phyloP scores from a whole-genome alignment of 345 rosid genomes.

The Durio zibethinus region DNA sequence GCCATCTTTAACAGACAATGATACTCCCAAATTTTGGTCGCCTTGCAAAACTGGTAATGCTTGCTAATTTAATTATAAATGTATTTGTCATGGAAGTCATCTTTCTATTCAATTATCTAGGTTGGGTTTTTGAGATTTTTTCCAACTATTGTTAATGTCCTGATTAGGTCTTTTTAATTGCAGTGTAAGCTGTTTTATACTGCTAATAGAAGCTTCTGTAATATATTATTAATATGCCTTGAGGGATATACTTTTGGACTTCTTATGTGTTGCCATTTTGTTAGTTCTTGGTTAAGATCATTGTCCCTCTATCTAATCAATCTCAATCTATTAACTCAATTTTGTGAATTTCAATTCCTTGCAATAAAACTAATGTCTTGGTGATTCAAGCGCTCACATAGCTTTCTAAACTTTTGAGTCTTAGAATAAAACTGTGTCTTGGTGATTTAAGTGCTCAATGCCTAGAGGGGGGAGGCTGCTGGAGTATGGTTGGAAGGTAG shows the following conservation, averaged over 20 bases:
- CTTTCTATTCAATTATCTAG: background rate
- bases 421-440: background rate
- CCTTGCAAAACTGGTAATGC: slow-evolving; percentile 76
- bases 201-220: background rate
- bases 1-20: slow-evolving; percentile 65
- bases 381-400: background rate
- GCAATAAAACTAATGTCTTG: background rate
- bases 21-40: slow-evolving; percentile 88
- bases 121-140: background rate
- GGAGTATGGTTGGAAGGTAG: background rate
- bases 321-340: background rate
- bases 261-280: background rate
- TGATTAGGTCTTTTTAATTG: background rate
- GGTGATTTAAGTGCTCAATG: background rate
- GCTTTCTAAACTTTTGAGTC: background rate
- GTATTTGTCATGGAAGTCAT: slow-evolving; percentile 5
- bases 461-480: background rate
- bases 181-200: background rate
- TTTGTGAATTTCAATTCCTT: background rate
- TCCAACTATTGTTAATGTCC: background rate
- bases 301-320: background rate
- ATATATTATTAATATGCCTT: too few relatives aligned
- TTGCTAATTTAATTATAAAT: slow-evolving; percentile 17
- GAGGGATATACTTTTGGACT: background rate
- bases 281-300: background rate